Evolutionary conservation across 2,329 filamentous ascomycete species (phyloP), one percentile per base, ranked within the genome.

Genomic region (Chaetomium olivaceum): DNA sequence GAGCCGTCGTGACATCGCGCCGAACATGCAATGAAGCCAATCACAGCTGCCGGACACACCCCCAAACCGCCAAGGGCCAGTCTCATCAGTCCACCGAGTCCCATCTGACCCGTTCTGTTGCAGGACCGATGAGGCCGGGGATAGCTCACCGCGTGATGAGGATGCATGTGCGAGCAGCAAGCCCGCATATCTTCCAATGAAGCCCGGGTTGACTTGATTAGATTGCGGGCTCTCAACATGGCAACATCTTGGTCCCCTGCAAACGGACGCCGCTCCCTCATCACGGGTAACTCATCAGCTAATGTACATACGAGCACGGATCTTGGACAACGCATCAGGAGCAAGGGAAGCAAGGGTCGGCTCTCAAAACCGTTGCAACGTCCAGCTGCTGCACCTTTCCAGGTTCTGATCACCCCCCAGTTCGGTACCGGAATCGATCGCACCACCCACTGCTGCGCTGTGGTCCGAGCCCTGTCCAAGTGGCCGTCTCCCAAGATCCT

Each of bases 1-100:
- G 68, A 56, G 62, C 68, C 64, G 68, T 57, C 59, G 65, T 67
- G 64, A 69, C 67, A 69, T 69, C 68, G 68, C 51, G 58, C 12
- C 31, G 54, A 65, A 27, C 31, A 55, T 55, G 58, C 59, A 48
- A 12, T 27, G 31, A 66, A 55, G 33, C 68, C 68, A 69, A 69
- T 69, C 65, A 69, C 51, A 31, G 60, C 14, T 61, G 56, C 36
- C 58, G 61, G 33, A 50, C 11, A n/a, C 43, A 33, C 51, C 31
- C 52, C 46, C 39, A 21, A 23, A 33, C 16, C 8, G 29, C 52
- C 51, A 39, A 46, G 50, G 27, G 29, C 57, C 52, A 48, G 27
- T 55, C 59, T 46, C 25, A 12, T 46, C 25, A n/a, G 50, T 55
- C 39, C 58, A 43, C 6, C 36, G 12, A 59, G 61, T 48, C 46